These are phyloP conservation scores for Gnomoniopsis sp. DNA, from an alignment of 2,329 filamentous ascomycete species.

Conservation along the genomic window DNA sequence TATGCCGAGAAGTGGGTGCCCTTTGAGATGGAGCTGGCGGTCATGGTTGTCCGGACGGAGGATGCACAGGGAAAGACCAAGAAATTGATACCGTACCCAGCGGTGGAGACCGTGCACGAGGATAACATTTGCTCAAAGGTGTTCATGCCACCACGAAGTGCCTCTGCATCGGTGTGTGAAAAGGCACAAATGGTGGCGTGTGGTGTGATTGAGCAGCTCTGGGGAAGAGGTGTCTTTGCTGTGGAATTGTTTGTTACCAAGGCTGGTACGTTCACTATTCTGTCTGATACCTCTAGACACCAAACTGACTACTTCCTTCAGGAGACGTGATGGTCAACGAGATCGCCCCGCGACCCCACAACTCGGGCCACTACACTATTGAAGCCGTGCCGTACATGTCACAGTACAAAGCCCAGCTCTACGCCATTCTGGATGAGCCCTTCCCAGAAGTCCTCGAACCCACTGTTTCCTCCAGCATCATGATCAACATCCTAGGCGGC, in stretches of 20 bases:
- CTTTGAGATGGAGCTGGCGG: conserved; percentile 83
- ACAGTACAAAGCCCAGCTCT: conserved; percentile 88
- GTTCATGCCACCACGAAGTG: conserved; percentile 76
- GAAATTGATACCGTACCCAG: conserved; percentile 70
- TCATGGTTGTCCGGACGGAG: conserved; percentile 91
- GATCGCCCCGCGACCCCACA: conserved; percentile 78
- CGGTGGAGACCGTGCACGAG: conserved; percentile 92
- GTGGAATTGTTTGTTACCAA: conserved; percentile 91
- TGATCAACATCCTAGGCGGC: conserved; percentile 79
- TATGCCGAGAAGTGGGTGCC: conserved; percentile 90
- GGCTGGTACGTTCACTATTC: conserved; percentile 46
- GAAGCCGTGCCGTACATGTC: conserved; percentile 83
- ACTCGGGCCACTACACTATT: conserved; percentile 93
- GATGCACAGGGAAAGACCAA: conserved; percentile 53
- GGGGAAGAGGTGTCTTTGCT: conserved; percentile 89
- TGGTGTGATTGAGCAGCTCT: conserved; percentile 74
- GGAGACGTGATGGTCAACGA: conserved; percentile 76
- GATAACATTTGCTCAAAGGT: conserved; percentile 93
- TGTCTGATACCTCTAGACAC: conserved; percentile 11
- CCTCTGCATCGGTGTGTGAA: conserved; percentile 57
- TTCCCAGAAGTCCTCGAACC: conserved; percentile 56
- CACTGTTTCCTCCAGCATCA: conserved; percentile 62
- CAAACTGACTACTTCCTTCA: conserved; percentile 20
- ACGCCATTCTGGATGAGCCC: conserved; percentile 67
- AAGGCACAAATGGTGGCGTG: conserved; percentile 73